phyloP scores from a whole-genome alignment of 768 basidiomycete species.

The Pleurotus platypus region DNA sequence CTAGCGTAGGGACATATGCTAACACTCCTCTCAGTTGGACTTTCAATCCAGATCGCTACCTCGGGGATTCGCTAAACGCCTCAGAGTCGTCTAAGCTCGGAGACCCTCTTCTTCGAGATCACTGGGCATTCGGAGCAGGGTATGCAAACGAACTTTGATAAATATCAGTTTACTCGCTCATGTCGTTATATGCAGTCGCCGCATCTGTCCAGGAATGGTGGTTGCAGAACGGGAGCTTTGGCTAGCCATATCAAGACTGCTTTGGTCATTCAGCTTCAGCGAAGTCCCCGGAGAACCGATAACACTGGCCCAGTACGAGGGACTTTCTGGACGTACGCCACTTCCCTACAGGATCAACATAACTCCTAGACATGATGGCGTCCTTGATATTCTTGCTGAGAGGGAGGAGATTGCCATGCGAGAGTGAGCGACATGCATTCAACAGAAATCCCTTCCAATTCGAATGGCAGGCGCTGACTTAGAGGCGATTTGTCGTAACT shows the following conservation, averaged over 20 bases:
- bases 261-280: conserved; percentile 29
- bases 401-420: conserved; percentile 1
- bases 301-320: conserved; percentile 29
- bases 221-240: conserved; percentile 31
- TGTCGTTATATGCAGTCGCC: conserved; percentile 14
- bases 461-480: too few relatives aligned
- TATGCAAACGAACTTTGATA: conserved; percentile 10
- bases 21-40: conserved; percentile 10
- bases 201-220: conserved; percentile 30
- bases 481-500: too few relatives aligned
- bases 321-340: conserved; percentile 26
- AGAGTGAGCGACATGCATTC: too few relatives aligned
- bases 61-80: conserved; percentile 22
- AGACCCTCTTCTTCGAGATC: conserved; percentile 26
- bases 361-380: conserved; percentile 10
- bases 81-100: conserved; percentile 27
- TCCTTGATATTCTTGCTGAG: conserved; percentile 4
- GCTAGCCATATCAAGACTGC: conserved; percentile 29
- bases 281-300: conserved; percentile 27
- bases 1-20: neutral
- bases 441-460: too few relatives aligned
- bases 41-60: conserved; percentile 32
- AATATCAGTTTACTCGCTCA: neutral
- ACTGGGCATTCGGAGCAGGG: conserved; percentile 35
- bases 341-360: conserved; percentile 22